Base-by-base conservation (phyloP, 257 asterid genomes). In the Solanum sitiens region DNA sequence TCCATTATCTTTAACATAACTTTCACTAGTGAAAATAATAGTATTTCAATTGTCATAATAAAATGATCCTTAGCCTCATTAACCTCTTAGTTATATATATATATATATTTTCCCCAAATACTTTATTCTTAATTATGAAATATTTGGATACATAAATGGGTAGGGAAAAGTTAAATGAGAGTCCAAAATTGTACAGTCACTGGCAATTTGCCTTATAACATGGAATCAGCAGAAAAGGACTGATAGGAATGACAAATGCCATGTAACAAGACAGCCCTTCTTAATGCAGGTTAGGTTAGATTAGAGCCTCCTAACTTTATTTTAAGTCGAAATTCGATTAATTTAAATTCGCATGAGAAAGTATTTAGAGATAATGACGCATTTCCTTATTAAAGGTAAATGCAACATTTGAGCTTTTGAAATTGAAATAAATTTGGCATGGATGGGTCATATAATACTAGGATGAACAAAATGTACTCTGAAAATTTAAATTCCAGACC, bases 191-290 rank as follows among this genome's bases (percentile, higher is more conserved):
- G 42, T 11, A 32, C 76, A 87, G 77, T 77, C 65, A 86, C 33
- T 82, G 89, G 82, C 88, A 76, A 68, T 68, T 42, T 35, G 75
- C 75, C 68, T 87, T 35, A n/a, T 32, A 86, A 42, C 63, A 85
- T 63, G 83, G 87, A 67, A 75, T 68, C 77, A 83, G 91, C 56
- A 70, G 90, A 87, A 93, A 89, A 74, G 87, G 85, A 89, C 87
- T 30, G 63, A 83, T 85, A 86, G 70, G 45, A 86, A 84, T 90
- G 87, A 87, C 89, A 87, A n/a, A 86, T 11, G 27, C 76, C 90
- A 89, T 88, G 83, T 87, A 83, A 79, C 88, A 86, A 87, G 85
- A 90, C 88, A 70, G 86, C 90, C 86, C 86, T 77, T 87, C 85
- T 87, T 87, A 70, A 50, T 32, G 76, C 88, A 67, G 88, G 73